Conservation (phyloP, 495 filamentous ascomycete genomes). For the Neurospora sp. region DNA sequence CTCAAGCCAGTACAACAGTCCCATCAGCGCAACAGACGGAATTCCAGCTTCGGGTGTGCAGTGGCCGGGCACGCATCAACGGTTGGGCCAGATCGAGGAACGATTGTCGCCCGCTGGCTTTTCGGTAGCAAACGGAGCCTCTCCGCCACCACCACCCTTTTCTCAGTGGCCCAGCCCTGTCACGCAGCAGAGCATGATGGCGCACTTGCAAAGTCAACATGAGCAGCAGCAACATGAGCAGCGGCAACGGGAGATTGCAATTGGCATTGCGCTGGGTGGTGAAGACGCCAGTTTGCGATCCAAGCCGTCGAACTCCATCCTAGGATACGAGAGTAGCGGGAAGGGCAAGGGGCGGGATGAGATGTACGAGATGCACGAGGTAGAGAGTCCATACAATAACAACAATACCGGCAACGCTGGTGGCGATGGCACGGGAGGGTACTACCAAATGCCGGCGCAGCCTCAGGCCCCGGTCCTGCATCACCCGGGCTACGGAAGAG, state of each 20-base stretch:
- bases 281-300: constrained; percentile 18
- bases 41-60: constrained; percentile 9
- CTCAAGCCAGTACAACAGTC: constrained; percentile 36
- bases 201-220: neutral
- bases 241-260: constrained; percentile 19
- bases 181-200: constrained; percentile 16
- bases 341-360: constrained; percentile 26
- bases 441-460: constrained; percentile 14
- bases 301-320: constrained; percentile 16
- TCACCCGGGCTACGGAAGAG: constrained; percentile 24
- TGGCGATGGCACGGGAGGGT: neutral
- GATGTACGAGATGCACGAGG: constrained; percentile 22
- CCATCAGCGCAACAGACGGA: constrained; percentile 28
- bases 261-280: constrained; percentile 27
- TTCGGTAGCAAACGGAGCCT: neutral
- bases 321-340: constrained; percentile 7
- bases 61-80: constrained; percentile 18
- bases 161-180: constrained; percentile 19
- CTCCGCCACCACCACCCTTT: constrained; percentile 19
- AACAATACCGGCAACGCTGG: neutral
- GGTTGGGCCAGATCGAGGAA: constrained; percentile 13
- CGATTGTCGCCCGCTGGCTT: neutral
- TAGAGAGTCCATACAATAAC: constrained; percentile 20
- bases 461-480: constrained; percentile 22
- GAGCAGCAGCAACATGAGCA: constrained; percentile 9